Base-by-base conservation (phyloP, 176 grass and related monocot genomes). In the Cenchrus purpureus region DNA sequence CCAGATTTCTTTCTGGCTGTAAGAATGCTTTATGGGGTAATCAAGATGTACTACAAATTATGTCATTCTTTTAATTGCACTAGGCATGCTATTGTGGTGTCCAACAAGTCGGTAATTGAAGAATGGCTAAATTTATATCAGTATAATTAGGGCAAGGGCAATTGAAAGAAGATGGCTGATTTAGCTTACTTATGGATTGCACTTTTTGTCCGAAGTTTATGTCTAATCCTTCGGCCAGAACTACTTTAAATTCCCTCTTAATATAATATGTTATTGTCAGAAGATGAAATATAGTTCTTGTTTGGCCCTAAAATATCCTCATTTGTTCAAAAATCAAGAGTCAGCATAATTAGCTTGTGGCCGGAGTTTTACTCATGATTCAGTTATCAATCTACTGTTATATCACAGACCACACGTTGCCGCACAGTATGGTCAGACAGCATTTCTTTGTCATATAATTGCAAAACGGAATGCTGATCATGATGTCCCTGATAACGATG, bases 381-480 rank as follows among this genome's bases (percentile, higher is more conserved):
- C 54, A 32, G 53, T 78, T 3, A 81, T 68, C 61, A 37, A 62
- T 85, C 62, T 91, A 70, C 43, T 80, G 2, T 81, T 78, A 7
- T 84, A 58, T 83, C 78, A 79, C 93, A 98, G 96, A 89, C 87
- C 42, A 94, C 86, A 98, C 92, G 96, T 98, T 90, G 96, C 93
- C 17, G 93, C 96, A 59, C 96, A 98, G 63, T 98, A 94, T 89
- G 96, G 96, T 25, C 96, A 98, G 84, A 92, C 96, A 59, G 59
- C 89, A 84, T 98, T 92, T 98, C 77, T 98, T 31, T 98, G 87
- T 66, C 89, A 95, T 74, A 87, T 95, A 81, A 84, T 98, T 78
- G 70, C 89, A 80, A 98, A 92, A 82, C 94, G 96, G 96, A 98
- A 98, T 93, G 93, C 93, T 83, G 93, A 98, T 94, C 83, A 93